Evolutionary conservation across 805 yeast genomes (phyloP), one percentile per base, ranked within the genome.

Genomic region (Ogataea siamensis): DNA sequence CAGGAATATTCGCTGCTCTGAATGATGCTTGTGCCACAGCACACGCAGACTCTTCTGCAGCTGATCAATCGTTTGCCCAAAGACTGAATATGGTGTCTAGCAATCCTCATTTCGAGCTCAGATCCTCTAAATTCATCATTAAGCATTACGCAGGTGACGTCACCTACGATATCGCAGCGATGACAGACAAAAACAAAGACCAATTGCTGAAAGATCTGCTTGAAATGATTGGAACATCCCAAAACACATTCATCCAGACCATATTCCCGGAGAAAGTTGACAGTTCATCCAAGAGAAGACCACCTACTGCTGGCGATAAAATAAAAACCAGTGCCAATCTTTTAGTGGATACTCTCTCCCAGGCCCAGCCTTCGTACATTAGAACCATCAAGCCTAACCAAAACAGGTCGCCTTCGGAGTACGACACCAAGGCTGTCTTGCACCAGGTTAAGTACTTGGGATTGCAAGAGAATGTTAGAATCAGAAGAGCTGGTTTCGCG

Each of bases 141-240:
- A 89, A 87, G 66, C 99, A 93, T 65, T 93, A 93, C 67, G 99
- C 99, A 15, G 99, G 99, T 58, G 99, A 93, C 66, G 99, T 93
- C 32, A 84, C 88, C 9, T 93, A 93, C 58, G 96, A 89, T 46
- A 80, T 89, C 37, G 67, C 71, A 20, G 83, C 85, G 5, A 88
- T 93, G 86, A 93, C 99, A 2, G 98, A 93, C 62, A 93, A 93
- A 64, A 93, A 93, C 63, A 93, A 93, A 64, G 99, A 93, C 61
- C 91, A 86, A 53, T 71, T 93, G 74, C 78, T 87, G 63, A 83
- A 86, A 58, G 97, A 89, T 64, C 68, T 93, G 54, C 71, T 88
- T 42, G 93, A 89, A 50, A 65, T 93, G 55, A 67, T 93, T 34
- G 70, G 79, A 2, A 76, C 89, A 2, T 81, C 96, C 0, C 63